These are phyloP conservation scores for Penicillium expansum DNA, from an alignment of 2,329 filamentous ascomycete species.

Conservation along the genomic window DNA sequence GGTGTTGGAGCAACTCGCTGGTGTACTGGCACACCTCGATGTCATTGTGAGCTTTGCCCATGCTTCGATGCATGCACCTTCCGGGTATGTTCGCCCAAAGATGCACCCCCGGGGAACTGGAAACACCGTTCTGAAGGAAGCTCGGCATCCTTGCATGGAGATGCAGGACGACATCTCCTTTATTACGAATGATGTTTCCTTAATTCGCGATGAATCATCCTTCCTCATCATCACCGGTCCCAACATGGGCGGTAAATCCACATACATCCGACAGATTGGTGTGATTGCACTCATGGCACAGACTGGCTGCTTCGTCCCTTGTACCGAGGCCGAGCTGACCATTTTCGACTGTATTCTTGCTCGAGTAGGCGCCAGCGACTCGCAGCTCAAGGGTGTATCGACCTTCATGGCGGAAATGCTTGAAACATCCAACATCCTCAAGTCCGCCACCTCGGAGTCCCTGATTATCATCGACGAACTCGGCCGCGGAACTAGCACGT, in stretches of 20 bases:
- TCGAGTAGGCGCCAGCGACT: conserved; percentile 91
- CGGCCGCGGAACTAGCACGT: conserved; percentile 92
- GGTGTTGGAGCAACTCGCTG: conserved; percentile 83
- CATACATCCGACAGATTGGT: conserved; percentile 95
- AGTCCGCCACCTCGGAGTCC: conserved; percentile 90
- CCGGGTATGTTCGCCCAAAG: conserved; percentile 83
- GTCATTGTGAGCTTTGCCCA: conserved; percentile 94
- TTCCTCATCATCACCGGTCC: conserved; percentile 97
- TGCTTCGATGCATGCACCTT: conserved; percentile 87
- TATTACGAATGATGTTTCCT: conserved; percentile 92
- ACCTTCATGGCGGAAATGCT: conserved; percentile 99
- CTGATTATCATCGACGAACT: conserved; percentile 99
- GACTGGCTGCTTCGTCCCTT: conserved; percentile 93
- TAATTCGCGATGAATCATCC: conserved; percentile 73
- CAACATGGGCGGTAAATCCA: conserved; percentile 99
- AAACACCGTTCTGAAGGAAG: conserved; percentile 85
- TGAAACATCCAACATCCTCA: conserved; percentile 96
- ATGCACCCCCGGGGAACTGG: conserved; percentile 87
- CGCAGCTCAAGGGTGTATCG: conserved; percentile 93
- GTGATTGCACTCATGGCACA: conserved; percentile 98
- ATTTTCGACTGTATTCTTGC: conserved; percentile 97
- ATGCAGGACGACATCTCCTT: conserved; percentile 98
- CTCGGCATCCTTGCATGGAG: conserved; percentile 95
- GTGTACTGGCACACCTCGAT: conserved; percentile 86
- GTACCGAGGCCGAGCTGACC: conserved; percentile 81